A percentile compares a stretch with the other conserved stretches of the same genome.
phyloP scores from a whole-genome alignment of 2,329 filamentous ascomycete genomes.

The Aspergillus pseudoterreus region DNA sequence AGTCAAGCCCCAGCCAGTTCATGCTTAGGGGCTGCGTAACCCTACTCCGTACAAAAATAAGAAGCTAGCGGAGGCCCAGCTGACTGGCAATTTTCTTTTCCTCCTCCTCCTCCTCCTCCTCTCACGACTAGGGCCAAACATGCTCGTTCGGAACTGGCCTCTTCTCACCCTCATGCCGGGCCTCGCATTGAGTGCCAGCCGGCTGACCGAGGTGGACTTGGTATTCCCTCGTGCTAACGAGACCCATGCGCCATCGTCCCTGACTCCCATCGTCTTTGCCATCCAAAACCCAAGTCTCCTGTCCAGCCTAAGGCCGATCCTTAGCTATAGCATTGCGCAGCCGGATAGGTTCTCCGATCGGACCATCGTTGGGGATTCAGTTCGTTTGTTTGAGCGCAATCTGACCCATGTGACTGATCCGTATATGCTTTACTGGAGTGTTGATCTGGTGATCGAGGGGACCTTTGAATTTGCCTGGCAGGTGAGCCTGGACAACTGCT shows the following conservation, averaged over 20 bases:
- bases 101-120: no score
- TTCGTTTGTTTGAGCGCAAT: neutral
- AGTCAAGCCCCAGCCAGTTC: neutral
- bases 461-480: neutral
- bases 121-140: neutral
- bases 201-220: conserved; percentile 2
- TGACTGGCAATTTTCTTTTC: neutral
- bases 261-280: conserved; percentile 12
- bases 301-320: neutral
- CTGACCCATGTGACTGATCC: neutral
- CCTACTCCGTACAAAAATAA: neutral
- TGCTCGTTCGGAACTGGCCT: neutral
- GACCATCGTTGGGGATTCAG: neutral
- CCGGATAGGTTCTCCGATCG: no score
- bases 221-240: conserved; percentile 8
- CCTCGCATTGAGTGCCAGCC: neutral
- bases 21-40: neutral
- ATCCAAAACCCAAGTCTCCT: conserved; percentile 9
- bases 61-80: neutral
- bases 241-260: conserved; percentile 1
- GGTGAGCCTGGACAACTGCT: neutral
- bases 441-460: neutral
- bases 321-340: neutral
- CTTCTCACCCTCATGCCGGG: neutral
- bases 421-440: conserved; percentile 1